Base-by-base conservation (phyloP, 768 basidiomycete species). In the Terana coerulea region DNA sequence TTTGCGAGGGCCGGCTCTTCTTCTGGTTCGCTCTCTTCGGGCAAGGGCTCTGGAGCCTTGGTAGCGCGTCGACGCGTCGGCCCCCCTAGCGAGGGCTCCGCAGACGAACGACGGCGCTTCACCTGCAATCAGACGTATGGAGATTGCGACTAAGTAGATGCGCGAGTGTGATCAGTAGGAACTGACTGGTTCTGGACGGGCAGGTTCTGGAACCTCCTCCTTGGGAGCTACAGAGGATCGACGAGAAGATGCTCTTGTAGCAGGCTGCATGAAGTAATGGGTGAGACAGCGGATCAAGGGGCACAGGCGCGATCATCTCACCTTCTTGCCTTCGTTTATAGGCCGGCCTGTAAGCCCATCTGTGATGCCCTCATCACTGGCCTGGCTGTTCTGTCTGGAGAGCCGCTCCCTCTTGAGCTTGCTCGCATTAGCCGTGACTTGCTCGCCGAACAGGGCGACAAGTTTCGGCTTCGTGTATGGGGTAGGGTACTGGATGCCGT, bases 321-420 rank as follows among this genome's bases (percentile, higher is more conserved):
- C 83, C 72, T 76, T 77, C 42, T 64, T 61, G 43, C 67, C 70
- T 39, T 70, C 74, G 59, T 67, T 73, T 53, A 92, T 66, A 30
- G 78, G 84, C 63, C 76, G 67, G n/a, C 91, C 91, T 6, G 91
- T 91, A n/a, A 83, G 55, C 19, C 91, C 91, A 65, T 93, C 88
- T 33, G 73, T 81, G 47, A 93, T 92, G 4, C 90, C 91, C 50
- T 89, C 84, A 54, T 88, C 86, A 60, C 88, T 91, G 5, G 91
- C 83, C 45, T 76, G 66, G 56, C 86, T 90, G 46, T 81, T 83
- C 64, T 81, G 78, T 56, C 75, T 79, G 70, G 80, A 81, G 33
- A 83, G 51, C 40, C 81, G 74, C 55, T 91, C 84, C 53, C 75
- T 82, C 65, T 78, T 83, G 51, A 86, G 69, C 57, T 80, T 81